phyloP scores from a whole-genome alignment of 192 early-diverging fungal genomes.

The Umbelopsis sp. region DNA sequence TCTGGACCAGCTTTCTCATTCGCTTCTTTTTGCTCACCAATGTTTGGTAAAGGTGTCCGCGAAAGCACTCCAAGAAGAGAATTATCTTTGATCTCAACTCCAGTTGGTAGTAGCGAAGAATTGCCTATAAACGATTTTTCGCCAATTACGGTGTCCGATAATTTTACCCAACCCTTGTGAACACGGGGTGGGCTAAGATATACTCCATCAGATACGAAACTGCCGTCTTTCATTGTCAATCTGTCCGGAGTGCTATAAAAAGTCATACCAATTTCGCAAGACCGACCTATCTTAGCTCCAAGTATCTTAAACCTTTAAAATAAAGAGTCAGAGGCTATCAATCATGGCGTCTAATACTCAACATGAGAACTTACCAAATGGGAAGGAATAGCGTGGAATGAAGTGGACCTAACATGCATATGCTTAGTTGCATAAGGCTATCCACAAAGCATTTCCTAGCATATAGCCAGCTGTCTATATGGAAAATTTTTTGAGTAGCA shows the following conservation, averaged over 20 bases:
- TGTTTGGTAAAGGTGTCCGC: not conserved
- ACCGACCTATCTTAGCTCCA: not conserved
- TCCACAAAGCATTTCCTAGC: slow-evolving; percentile 2
- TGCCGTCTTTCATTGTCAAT: not conserved
- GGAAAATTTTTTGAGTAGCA: not conserved
- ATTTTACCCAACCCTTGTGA: not conserved
- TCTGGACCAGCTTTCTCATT: too few relatives aligned
- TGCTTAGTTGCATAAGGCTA: not conserved
- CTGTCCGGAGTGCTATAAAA: not conserved
- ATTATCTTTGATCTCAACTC: not conserved
- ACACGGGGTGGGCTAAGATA: not conserved
- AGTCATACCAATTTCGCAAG: not conserved
- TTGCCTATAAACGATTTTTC: slow-evolving; percentile 8
- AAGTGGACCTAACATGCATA: not conserved
- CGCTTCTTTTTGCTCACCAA: not conserved
- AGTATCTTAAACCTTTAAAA: not conserved
- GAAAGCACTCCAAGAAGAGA: not conserved
- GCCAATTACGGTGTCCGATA: not conserved
- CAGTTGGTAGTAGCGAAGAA: not conserved
- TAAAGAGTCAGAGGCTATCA: not conserved
- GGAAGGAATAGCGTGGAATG: not conserved
- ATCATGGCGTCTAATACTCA: not conserved
- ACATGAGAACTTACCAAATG: not conserved
- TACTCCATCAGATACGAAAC: not conserved
- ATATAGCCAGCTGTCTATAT: slow-evolving; percentile 1